A percentile compares a stretch with the other conserved stretches of the same genome.
Conservation (phyloP, 148 eudicot genomes). For the Arctostaphylos glauca region DNA sequence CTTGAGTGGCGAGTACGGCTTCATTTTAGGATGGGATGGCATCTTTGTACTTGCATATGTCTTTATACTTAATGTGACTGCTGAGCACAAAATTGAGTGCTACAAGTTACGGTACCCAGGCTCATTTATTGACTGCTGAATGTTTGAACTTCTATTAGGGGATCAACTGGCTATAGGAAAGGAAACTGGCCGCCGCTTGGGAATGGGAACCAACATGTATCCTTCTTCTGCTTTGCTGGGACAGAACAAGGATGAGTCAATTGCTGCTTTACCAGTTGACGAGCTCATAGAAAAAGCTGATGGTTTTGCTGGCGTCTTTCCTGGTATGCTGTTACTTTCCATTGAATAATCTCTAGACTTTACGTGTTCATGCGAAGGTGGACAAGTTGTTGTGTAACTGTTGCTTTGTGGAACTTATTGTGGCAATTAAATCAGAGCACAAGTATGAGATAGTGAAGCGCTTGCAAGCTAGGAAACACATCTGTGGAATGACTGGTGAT, state of each 20-base stretch:
- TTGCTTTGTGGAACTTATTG: constrained; percentile 10
- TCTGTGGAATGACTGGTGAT: constrained; percentile 99
- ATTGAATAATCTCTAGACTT: background rate
- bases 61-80: background rate
- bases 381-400: background rate
- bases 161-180: constrained; percentile 97
- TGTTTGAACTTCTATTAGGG: constrained; percentile 40
- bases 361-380: background rate
- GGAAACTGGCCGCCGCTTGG: constrained; percentile 97
- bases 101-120: background rate
- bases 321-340: constrained; percentile 52
- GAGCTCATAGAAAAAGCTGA: constrained; percentile 98
- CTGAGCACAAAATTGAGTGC: background rate
- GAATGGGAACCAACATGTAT: constrained; percentile 99
- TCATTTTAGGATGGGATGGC: background rate
- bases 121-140: constrained; percentile 14
- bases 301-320: constrained; percentile 99
- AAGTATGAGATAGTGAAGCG: constrained; percentile 96
- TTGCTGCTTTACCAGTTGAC: constrained; percentile 84
- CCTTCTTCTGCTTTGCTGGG: constrained; percentile 97
- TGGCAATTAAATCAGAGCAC: constrained; percentile 60
- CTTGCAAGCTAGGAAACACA: constrained; percentile 97
- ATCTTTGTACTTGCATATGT: background rate
- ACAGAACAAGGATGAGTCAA: constrained; percentile 90
- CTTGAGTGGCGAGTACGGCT: background rate